Evolutionary conservation across 2,329 filamentous ascomycete species (phyloP).

Genomic region (Penicillium fuscoglaucum): DNA sequence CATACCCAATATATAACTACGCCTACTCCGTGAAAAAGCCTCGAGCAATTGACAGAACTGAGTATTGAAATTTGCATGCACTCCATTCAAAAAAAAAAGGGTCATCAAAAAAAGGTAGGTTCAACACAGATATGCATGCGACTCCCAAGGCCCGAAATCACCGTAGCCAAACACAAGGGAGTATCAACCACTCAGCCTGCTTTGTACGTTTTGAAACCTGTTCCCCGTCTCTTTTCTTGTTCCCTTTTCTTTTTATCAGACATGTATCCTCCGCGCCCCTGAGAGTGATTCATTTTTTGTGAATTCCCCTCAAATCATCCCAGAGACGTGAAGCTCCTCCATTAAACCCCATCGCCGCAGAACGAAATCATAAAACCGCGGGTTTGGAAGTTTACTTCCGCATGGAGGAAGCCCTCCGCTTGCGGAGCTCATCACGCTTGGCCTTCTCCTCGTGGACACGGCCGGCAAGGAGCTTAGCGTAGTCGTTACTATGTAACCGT

Average conservation of each 20-base stretch:
- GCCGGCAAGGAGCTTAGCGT: constrained; percentile 93
- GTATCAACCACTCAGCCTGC: constrained; percentile 24
- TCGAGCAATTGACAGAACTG: constrained; percentile 17
- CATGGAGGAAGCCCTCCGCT: constrained; percentile 96
- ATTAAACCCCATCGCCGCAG: constrained; percentile 35
- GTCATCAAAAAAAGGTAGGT: constrained; percentile 29
- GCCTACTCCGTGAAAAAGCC: neutral
- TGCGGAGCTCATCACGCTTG: constrained; percentile 89
- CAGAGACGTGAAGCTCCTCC: constrained; percentile 38
- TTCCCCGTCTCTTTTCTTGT: constrained; percentile 20
- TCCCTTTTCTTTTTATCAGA: constrained; percentile 25
- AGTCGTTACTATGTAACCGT: constrained; percentile 72
- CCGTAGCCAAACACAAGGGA: constrained; percentile 20
- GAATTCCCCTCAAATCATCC: constrained; percentile 30
- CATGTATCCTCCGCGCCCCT: constrained; percentile 26
- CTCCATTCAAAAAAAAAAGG: constrained; percentile 31
- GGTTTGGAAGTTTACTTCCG: constrained; percentile 64
- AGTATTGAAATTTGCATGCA: constrained; percentile 30
- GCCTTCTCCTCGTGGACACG: constrained; percentile 95
- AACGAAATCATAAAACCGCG: constrained; percentile 33
- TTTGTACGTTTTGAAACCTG: constrained; percentile 22
- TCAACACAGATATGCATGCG: constrained; percentile 27
- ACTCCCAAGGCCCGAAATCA: constrained; percentile 22
- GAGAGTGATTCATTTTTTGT: constrained; percentile 24
- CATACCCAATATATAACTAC: neutral